phyloP scores from a whole-genome alignment of 192 early-diverging fungal genomes.

The Oehlia diaphana region DNA sequence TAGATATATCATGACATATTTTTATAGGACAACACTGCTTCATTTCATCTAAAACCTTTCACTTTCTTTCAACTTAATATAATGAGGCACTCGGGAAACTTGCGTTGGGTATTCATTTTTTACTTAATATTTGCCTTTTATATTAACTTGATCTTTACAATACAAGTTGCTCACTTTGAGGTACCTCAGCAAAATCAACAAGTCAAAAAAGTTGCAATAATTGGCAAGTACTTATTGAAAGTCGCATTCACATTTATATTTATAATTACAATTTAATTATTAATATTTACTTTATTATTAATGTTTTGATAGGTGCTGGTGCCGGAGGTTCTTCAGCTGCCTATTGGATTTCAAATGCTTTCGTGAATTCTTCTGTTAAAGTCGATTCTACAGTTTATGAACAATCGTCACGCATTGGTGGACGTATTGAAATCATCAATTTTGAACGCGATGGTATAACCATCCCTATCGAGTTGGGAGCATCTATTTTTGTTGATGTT shows the following conservation, averaged over 20 bases:
- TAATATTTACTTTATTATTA: not conserved
- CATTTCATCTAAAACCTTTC: no score
- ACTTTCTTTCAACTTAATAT: no score
- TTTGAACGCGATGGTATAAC: conserved; percentile 33
- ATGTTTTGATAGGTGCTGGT: conserved; percentile 45
- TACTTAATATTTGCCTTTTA: not conserved
- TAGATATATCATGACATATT: no score
- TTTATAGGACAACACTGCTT: no score
- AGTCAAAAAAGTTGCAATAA: conserved; percentile 12
- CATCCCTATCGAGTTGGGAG: conserved; percentile 55
- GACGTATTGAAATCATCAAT: conserved; percentile 41
- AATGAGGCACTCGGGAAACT: not conserved
- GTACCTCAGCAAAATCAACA: not conserved
- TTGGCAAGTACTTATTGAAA: conserved; percentile 5
- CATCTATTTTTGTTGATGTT: conserved; percentile 61
- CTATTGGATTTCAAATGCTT: conserved; percentile 41
- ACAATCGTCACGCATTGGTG: conserved; percentile 51
- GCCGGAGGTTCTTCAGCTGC: conserved; percentile 54
- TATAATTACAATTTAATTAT: not conserved
- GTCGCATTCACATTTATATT: not conserved
- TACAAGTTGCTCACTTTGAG: conserved; percentile 14
- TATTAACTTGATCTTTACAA: not conserved
- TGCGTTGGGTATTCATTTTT: not conserved
- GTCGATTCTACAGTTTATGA: conserved; percentile 58
- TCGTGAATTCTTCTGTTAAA: conserved; percentile 25